Conservation (phyloP, 2,329 filamentous ascomycete species). For the Microsporum canis region DNA sequence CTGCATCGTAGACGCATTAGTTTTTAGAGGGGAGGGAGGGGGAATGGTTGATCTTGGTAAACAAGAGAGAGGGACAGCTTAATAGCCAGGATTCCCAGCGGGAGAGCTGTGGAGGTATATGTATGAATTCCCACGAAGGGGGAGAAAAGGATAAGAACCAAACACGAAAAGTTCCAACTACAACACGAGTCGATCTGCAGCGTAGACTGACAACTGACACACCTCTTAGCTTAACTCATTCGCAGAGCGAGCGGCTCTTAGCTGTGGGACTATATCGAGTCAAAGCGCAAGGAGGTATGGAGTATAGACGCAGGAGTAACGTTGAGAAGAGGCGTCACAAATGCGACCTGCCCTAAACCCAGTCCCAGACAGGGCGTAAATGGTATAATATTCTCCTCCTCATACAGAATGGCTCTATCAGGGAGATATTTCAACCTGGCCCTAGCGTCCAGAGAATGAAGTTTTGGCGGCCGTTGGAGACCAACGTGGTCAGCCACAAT, state of each 20-base stretch:
- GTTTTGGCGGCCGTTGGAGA: background rate
- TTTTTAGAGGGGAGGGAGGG: background rate
- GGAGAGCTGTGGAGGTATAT: background rate
- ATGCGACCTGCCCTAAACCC: background rate
- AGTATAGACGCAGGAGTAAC: background rate
- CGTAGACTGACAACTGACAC: background rate
- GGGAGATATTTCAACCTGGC: background rate
- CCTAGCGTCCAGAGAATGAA: background rate
- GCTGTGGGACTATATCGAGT: background rate
- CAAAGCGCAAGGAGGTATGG: background rate
- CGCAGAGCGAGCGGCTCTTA: background rate
- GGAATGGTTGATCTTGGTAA: background rate
- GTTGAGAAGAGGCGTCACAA: background rate
- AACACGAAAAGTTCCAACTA: background rate
- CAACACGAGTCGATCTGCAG: background rate
- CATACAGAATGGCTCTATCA: background rate
- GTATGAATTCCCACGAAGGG: background rate
- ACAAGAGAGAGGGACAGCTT: background rate
- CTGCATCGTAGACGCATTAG: constrained; percentile 8
- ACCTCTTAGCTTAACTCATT: background rate
- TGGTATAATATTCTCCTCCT: background rate
- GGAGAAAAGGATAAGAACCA: background rate
- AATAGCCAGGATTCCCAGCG: background rate
- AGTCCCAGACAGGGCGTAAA: background rate
- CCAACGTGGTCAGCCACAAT: background rate